These are phyloP conservation scores for Penicillium sp. DNA, from an alignment of 2,329 filamentous ascomycete genomes.

Conservation along the genomic window DNA sequence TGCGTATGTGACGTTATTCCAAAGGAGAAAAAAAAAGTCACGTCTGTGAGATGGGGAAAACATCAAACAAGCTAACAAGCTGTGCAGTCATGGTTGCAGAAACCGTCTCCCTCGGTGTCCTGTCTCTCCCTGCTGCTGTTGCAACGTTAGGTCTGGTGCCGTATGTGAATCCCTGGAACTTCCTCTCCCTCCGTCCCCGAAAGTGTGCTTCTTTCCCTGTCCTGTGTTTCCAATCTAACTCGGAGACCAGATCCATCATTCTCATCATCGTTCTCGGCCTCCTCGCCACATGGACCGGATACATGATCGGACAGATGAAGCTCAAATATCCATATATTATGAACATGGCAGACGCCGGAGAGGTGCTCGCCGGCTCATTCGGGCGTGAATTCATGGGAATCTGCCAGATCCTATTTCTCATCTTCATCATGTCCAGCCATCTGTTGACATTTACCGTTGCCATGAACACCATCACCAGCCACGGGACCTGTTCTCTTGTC, in stretches of 20 bases:
- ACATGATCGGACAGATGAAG: constrained; percentile 56
- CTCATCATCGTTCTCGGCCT: constrained; percentile 49
- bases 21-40: too few species aligned
- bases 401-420: constrained; percentile 58
- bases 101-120: constrained; percentile 50
- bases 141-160: constrained; percentile 48
- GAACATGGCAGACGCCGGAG: constrained; percentile 63
- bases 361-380: constrained; percentile 54
- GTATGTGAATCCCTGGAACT: neutral
- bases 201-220: too few species aligned
- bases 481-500: constrained; percentile 58
- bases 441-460: constrained; percentile 64
- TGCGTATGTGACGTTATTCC: constrained; percentile 35
- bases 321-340: constrained; percentile 52
- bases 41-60: neutral
- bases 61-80: neutral
- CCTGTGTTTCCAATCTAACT: constrained; percentile 1
- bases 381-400: constrained; percentile 58
- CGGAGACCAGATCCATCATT: constrained; percentile 41
- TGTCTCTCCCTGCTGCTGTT: constrained; percentile 49
- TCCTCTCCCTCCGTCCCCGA: neutral
- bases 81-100: constrained; percentile 49
- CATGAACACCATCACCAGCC: constrained; percentile 57
- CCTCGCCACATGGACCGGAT: constrained; percentile 56
- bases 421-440: constrained; percentile 68